phyloP scores from a whole-genome alignment of 331 rosid genomes.

The Prunus yedoensis region DNA sequence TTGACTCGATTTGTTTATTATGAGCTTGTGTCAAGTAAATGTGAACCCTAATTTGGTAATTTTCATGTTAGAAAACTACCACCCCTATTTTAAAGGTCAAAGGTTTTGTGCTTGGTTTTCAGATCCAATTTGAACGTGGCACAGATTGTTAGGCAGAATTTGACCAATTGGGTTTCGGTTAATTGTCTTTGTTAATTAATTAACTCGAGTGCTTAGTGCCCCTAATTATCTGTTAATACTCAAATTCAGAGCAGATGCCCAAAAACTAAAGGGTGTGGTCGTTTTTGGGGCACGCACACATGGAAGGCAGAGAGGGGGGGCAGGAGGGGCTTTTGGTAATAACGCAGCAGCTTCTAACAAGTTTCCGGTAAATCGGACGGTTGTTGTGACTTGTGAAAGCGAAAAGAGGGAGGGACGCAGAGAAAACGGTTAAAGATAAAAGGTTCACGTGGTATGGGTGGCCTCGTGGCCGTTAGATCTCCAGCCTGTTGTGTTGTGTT shows the following conservation, averaged over 20 bases:
- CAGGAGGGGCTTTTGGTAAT: too few species aligned
- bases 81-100: not conserved
- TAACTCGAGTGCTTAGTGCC: not conserved
- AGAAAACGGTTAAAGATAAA: constrained; percentile 12
- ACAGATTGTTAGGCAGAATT: constrained; percentile 1
- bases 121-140: not conserved
- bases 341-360: not conserved
- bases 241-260: not conserved
- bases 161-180: not conserved
- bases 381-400: constrained; percentile 7
- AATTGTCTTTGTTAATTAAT: not conserved
- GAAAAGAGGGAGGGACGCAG: constrained; percentile 8
- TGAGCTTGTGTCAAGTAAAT: not conserved
- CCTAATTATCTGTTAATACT: too few species aligned
- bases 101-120: not conserved
- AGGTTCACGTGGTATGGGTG: constrained; percentile 27
- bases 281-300: not conserved
- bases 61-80: not conserved
- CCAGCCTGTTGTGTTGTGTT: not conserved
- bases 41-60: not conserved
- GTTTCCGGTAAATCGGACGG: constrained; percentile 9
- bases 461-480: constrained; percentile 10
- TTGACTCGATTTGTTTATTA: too few species aligned
- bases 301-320: not conserved
- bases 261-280: not conserved